Evolutionary conservation across 2,329 filamentous ascomycete genomes (phyloP).

Genomic region (Ploettnerulaceae sp.): DNA sequence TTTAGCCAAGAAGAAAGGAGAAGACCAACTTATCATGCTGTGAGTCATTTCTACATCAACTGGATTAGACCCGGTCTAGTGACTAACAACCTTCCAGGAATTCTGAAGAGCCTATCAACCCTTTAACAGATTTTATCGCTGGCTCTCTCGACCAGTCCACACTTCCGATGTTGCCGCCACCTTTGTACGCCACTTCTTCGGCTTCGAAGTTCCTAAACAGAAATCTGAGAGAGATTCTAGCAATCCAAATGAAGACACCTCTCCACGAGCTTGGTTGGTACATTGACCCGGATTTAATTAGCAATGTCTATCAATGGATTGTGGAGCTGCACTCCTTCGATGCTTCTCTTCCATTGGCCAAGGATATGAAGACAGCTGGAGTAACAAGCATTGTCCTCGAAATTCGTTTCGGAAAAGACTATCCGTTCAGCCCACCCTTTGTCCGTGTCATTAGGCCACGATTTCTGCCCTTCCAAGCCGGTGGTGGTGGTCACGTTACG

Average conservation of each 20-base stretch:
- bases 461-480: slow-evolving; percentile 64
- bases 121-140: slow-evolving; percentile 58
- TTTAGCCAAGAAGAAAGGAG: slow-evolving; percentile 7
- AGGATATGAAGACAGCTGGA: slow-evolving; percentile 63
- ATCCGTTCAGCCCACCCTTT: slow-evolving; percentile 76
- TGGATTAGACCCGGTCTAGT: neutral
- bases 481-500: slow-evolving; percentile 84
- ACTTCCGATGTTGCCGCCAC: slow-evolving; percentile 61
- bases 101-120: slow-evolving; percentile 6
- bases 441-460: slow-evolving; percentile 76
- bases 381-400: slow-evolving; percentile 72
- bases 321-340: slow-evolving; percentile 85
- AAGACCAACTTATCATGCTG: neutral
- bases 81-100: slow-evolving; percentile 1
- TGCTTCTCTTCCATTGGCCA: slow-evolving; percentile 58
- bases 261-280: slow-evolving; percentile 76
- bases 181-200: slow-evolving; percentile 56
- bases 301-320: slow-evolving; percentile 80
- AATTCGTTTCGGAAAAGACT: slow-evolving; percentile 72
- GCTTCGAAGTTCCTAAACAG: slow-evolving; percentile 60
- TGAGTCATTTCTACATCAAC: neutral
- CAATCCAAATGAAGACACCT: slow-evolving; percentile 56
- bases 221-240: slow-evolving; percentile 60
- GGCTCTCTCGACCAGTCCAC: slow-evolving; percentile 57
- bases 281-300: slow-evolving; percentile 54